Evolutionary conservation across 108 stramenopile species (phyloP).

Genomic region (Nitzschia inconspicua): DNA sequence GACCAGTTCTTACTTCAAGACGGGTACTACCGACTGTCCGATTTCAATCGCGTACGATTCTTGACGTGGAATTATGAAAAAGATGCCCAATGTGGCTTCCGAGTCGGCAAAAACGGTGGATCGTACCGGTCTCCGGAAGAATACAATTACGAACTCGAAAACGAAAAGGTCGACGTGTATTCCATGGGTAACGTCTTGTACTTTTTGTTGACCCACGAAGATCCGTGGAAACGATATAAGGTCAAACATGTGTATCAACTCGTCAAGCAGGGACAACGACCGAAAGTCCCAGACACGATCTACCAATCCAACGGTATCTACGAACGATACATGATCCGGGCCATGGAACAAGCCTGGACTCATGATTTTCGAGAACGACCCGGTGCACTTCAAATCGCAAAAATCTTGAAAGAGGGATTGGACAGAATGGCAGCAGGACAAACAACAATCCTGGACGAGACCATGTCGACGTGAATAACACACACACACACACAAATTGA

Average conservation of each 20-base stretch:
- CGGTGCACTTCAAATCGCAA: conserved; percentile 41
- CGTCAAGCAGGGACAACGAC: conserved; percentile 43
- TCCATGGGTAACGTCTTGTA: conserved; percentile 69
- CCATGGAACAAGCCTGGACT: conserved; percentile 46
- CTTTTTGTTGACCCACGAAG: conserved; percentile 37
- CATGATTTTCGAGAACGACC: conserved; percentile 47
- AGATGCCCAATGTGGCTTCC: conserved; percentile 44
- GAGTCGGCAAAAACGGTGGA: conserved; percentile 54
- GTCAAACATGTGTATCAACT: conserved; percentile 25
- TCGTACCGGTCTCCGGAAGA: conserved; percentile 66
- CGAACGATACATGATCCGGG: conserved; percentile 45
- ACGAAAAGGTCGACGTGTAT: conserved; percentile 70
- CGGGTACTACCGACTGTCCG: conserved; percentile 63
- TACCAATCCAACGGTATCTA: conserved; percentile 38
- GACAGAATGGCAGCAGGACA: too few relatives aligned
- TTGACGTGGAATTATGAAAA: conserved; percentile 27
- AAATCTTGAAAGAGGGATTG: conserved; percentile 39
- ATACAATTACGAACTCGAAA: conserved; percentile 45
- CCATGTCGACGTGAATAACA: too few relatives aligned
- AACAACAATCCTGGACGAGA: too few relatives aligned
- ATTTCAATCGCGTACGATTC: conserved; percentile 75
- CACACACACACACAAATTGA: too few relatives aligned
- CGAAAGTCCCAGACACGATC: conserved; percentile 43
- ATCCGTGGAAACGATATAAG: conserved; percentile 40
- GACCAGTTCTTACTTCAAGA: conserved; percentile 53